Evolutionary conservation across 345 rosid species (phyloP).

Genomic region (Eutrema yunnanense): DNA sequence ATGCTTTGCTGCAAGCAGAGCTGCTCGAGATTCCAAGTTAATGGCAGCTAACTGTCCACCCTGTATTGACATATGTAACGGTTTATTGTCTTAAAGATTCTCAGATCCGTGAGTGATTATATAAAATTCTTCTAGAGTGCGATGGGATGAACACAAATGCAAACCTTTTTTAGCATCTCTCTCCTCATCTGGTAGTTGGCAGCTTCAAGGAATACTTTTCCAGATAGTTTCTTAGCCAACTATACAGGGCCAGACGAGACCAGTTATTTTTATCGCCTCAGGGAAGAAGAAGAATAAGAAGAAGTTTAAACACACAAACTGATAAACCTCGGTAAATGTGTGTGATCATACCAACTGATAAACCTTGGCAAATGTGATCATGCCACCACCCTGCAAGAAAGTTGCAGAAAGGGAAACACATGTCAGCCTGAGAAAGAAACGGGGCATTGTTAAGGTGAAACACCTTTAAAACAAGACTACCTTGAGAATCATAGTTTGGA

Average conservation of each 20-base stretch:
- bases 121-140: background rate
- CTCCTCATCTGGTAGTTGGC: conserved; percentile 79
- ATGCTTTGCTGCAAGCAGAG: conserved; percentile 85
- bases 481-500: conserved; percentile 72
- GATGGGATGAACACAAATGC: conserved; percentile 4
- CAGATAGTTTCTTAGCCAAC: conserved; percentile 59
- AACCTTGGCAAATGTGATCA: conserved; percentile 64
- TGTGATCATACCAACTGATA: conserved; percentile 71
- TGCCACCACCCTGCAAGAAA: conserved; percentile 58
- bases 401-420: background rate
- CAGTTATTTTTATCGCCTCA: background rate
- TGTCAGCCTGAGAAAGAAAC: conserved; percentile 11
- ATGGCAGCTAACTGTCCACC: conserved; percentile 74
- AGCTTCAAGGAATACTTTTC: conserved; percentile 67
- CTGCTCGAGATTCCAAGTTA: conserved; percentile 77
- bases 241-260: conserved; percentile 29
- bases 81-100: background rate
- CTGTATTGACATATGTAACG: conserved; percentile 28
- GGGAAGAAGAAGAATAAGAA: background rate
- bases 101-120: background rate
- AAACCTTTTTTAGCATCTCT: conserved; percentile 71
- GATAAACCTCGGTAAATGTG: conserved; percentile 59
- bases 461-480: conserved; percentile 22
- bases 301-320: conserved; percentile 14
- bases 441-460: background rate